Percentiles rank a stretch among this genome's conserved stretches.
phyloP scores from a whole-genome alignment of 2,329 filamentous ascomycete species.

The Ophiostoma novo-ulmi region DNA sequence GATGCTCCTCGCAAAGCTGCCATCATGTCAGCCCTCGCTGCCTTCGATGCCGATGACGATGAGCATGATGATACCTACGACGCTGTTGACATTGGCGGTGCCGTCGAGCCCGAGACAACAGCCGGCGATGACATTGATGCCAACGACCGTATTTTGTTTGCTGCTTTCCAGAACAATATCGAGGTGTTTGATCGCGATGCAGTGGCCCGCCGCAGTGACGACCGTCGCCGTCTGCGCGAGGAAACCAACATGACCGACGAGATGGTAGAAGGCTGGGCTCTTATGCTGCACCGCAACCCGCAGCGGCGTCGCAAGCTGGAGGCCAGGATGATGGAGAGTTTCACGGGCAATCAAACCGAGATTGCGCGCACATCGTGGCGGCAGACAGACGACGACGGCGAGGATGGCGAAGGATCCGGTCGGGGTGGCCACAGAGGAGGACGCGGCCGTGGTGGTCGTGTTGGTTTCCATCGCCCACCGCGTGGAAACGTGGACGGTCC shows the following conservation, averaged over 20 bases:
- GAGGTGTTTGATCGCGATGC: slow-evolving; percentile 64
- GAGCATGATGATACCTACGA: slow-evolving; percentile 98
- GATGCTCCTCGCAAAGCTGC: slow-evolving; percentile 69
- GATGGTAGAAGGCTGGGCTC: slow-evolving; percentile 85
- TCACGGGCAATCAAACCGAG: slow-evolving; percentile 60
- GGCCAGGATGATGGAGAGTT: slow-evolving; percentile 47
- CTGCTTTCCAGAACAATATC: slow-evolving; percentile 60
- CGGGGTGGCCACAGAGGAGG: slow-evolving; percentile 37
- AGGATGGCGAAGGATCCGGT: slow-evolving; percentile 30
- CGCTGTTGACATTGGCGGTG: slow-evolving; percentile 82
- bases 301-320: slow-evolving; percentile 65
- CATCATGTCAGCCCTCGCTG: slow-evolving; percentile 79
- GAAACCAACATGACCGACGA: slow-evolving; percentile 90
- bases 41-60: slow-evolving; percentile 91
- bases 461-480: slow-evolving; percentile 45
- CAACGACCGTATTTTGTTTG: slow-evolving; percentile 58
- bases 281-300: slow-evolving; percentile 75
- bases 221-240: slow-evolving; percentile 59
- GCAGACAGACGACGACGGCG: slow-evolving; percentile 34
- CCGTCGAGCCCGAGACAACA: slow-evolving; percentile 64
- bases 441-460: slow-evolving; percentile 44
- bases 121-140: slow-evolving; percentile 54
- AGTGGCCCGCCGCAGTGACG: slow-evolving; percentile 59
- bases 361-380: slow-evolving; percentile 63
- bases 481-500: slow-evolving; percentile 59